Evolutionary conservation across 257 asterid genomes (phyloP).

Genomic region (Solanum stenotomum): DNA sequence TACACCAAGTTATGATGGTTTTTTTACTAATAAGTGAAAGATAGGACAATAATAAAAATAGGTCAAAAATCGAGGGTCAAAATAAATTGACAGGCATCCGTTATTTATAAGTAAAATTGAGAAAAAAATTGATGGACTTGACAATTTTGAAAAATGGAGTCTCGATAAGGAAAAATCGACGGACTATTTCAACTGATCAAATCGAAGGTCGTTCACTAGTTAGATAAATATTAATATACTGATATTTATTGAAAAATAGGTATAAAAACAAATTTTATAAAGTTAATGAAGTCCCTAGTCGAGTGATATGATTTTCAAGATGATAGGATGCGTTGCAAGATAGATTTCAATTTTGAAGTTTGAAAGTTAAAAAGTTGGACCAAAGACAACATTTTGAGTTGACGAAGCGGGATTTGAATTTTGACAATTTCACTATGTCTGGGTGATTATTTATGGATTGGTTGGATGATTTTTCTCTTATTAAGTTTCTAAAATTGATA

Average conservation of each 20-base stretch:
- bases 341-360: background rate
- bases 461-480: background rate
- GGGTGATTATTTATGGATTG: background rate
- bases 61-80: background rate
- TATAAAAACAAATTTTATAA: no score
- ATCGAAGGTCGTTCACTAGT: background rate
- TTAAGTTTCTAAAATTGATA: background rate
- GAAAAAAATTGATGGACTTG: background rate
- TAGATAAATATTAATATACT: no score
- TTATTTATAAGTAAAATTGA: background rate
- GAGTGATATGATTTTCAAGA: background rate
- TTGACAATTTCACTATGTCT: background rate
- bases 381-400: background rate
- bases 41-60: background rate
- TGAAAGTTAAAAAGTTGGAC: background rate
- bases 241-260: background rate
- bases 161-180: background rate
- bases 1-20: no score
- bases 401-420: background rate
- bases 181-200: no score
- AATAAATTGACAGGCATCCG: accelerated
- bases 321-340: background rate
- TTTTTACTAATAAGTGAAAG: background rate
- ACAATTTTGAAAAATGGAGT: background rate
- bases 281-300: background rate